These are phyloP conservation scores for Sporothrix protearum DNA, from an alignment of 2,329 filamentous ascomycete species.

Conservation along the genomic window DNA sequence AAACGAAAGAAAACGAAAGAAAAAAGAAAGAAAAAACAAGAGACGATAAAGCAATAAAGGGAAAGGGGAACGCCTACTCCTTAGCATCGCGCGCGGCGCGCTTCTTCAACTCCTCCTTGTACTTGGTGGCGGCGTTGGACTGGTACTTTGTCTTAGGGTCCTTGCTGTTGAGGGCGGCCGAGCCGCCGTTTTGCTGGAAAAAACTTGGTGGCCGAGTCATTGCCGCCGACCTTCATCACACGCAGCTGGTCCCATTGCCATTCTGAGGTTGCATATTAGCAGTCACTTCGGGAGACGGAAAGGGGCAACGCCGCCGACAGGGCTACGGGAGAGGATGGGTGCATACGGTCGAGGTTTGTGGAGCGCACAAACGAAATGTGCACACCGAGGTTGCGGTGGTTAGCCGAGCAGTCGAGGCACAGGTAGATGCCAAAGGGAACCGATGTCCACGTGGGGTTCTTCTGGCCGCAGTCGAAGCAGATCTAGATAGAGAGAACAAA, in stretches of 20 bases:
- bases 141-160: constrained; percentile 97
- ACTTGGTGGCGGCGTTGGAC: constrained; percentile 88
- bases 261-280: constrained; percentile 46
- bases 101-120: constrained; percentile 93
- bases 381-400: constrained; percentile 95
- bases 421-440: constrained; percentile 95
- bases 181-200: constrained; percentile 97
- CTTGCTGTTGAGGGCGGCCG: constrained; percentile 90
- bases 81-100: constrained; percentile 77
- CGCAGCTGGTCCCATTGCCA: constrained; percentile 99
- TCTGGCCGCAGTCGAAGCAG: constrained; percentile 97
- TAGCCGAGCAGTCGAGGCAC: constrained; percentile 94
- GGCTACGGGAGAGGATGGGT: not conserved
- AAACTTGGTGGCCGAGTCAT: constrained; percentile 96
- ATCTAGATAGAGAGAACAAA: constrained; percentile 54
- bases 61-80: constrained; percentile 63
- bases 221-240: constrained; percentile 96
- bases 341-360: constrained; percentile 93
- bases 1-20: too few relatives aligned
- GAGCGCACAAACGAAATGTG: constrained; percentile 99
- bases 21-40: too few relatives aligned
- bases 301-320: not conserved
- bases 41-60: too few relatives aligned
- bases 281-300: not conserved
- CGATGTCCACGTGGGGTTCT: constrained; percentile 98